Conservation (phyloP, 2,329 filamentous ascomycete species). For the Cercospora beticola region DNA sequence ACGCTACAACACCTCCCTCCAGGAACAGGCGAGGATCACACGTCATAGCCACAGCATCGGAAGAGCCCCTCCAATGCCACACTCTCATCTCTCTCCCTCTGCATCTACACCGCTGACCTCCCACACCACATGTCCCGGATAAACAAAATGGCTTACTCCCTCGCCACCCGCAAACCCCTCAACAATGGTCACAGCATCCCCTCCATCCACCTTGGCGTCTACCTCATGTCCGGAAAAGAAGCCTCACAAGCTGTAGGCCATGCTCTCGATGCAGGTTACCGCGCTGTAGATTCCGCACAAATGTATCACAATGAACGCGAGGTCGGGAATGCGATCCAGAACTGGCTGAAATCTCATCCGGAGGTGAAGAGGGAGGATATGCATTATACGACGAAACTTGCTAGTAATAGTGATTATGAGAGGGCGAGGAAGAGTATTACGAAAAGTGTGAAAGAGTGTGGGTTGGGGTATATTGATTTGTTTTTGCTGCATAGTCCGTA, state of each 20-base stretch:
- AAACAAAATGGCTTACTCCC: constrained; percentile 36
- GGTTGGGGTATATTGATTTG: constrained; percentile 73
- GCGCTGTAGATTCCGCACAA: constrained; percentile 59
- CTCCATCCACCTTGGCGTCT: constrained; percentile 71
- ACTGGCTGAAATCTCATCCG: constrained; percentile 31
- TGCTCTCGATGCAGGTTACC: constrained; percentile 47
- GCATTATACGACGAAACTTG: constrained; percentile 79
- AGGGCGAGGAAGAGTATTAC: constrained; percentile 65
- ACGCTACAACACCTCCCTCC: neutral
- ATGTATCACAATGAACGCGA: constrained; percentile 72
- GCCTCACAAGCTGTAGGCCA: constrained; percentile 55
- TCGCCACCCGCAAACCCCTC: constrained; percentile 52
- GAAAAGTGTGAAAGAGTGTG: constrained; percentile 62
- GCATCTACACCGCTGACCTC: neutral
- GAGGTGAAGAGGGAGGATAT: constrained; percentile 64
- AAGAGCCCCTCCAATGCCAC: neutral
- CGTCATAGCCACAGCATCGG: neutral
- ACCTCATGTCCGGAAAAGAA: constrained; percentile 65
- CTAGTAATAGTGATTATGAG: constrained; percentile 66
- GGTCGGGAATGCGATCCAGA: constrained; percentile 62
- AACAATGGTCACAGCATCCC: constrained; percentile 67
- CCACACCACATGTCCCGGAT: constrained; percentile 16
- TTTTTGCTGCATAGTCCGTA: constrained; percentile 80
- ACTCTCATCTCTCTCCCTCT: neutral
- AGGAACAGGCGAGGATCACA: neutral